Base-by-base conservation (phyloP, 1,284 basidiomycete genomes). In the Puccinia hordei region DNA sequence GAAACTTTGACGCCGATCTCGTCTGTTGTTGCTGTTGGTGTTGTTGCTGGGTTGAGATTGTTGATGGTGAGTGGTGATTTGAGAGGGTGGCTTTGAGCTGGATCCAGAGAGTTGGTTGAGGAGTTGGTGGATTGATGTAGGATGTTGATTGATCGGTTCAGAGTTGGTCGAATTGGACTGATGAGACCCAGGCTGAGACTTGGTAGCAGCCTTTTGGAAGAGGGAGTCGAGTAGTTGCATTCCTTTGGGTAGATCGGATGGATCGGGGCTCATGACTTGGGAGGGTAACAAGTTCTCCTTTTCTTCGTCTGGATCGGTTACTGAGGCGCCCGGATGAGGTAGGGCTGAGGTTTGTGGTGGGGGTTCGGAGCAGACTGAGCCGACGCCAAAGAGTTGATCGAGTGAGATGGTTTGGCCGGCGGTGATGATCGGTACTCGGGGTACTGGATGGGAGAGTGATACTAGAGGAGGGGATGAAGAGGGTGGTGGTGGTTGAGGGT, bases 311-410 rank as follows among this genome's bases (percentile, higher is more conserved):
- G 73, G 55, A 41, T 74, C 73, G 35, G 57, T 44, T 0, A 74
- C 13, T 6, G 73, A 74, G 4, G 30, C 59, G 24, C 33, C 41
- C 35, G 61, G 74, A 76, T 65, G 74, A 44, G 74, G 74, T n/a
- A 66, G 35, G 44, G 57, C 33, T 30, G 74, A 66, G 44, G 74
- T 49, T 12, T 38, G 59, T 1, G 74, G 74, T 6, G 74, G 74
- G 24, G 74, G 53, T 59, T 76, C 61, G n/a, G 74, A 76, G 61
- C 41, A 76, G 38, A 66, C 61, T 17, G 74, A 76, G 13, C 53
- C 73, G 30, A 76, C 38, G 19, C 74, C 61, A 24, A 76, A 76
- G 44, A 76, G 59, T 66, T 76, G 74, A 66, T 76, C 74, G 57
- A 76, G 61, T 24, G 74, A 65, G 59, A 76, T 76, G 17, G 57